Base-by-base conservation (phyloP, 2,329 filamentous ascomycete species). In the Fusarium sp. region DNA sequence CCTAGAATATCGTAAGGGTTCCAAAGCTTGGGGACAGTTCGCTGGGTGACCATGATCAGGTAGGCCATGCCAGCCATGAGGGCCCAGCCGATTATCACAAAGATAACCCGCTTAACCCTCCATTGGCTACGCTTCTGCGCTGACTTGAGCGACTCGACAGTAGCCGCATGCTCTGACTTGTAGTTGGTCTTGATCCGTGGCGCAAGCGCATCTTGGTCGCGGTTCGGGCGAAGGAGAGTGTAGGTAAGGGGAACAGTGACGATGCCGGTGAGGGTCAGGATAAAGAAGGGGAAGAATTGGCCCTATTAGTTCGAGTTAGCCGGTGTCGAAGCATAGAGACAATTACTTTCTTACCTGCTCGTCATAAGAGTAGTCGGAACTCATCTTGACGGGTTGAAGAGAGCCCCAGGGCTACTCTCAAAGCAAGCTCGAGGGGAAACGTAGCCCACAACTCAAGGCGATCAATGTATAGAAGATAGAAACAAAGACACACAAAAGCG, bases 201-300 rank as follows among this genome's bases (percentile, higher is more conserved):
- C 71, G 95, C 95, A 67, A 93, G 93, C 75, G 91, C 93, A 81
- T 95, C 92, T 74, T 94, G 90, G 79, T 95, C 86, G 75, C 86
- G 94, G 82, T 89, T 93, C 49, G 94, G 91, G 81, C 92, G 93
- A 79, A 98, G 88, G 77, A 97, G 91, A 75, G 91, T 93, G 84
- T 97, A 97, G 79, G 96, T 97, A 79, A 97, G 88, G 71, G 96
- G 95, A 67, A 97, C 85, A 38, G 96, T 98, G 83, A 98, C 89
- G 76, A 99, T 90, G 80, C 92, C 91, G 72, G 93, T 91, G 79
- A 98, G 88, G 47, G 95, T 98, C 81, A 98, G 91, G 85, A 98
- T 92, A 87, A 99, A 99, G 89, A 97, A 97, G 77, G 97, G 96
- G 88, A 98, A 99, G 87, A 98, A 98, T 89, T 98, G 94, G 79